Evolutionary conservation across 805 yeast genomes (phyloP).

Genomic region (Candida ulmi): DNA sequence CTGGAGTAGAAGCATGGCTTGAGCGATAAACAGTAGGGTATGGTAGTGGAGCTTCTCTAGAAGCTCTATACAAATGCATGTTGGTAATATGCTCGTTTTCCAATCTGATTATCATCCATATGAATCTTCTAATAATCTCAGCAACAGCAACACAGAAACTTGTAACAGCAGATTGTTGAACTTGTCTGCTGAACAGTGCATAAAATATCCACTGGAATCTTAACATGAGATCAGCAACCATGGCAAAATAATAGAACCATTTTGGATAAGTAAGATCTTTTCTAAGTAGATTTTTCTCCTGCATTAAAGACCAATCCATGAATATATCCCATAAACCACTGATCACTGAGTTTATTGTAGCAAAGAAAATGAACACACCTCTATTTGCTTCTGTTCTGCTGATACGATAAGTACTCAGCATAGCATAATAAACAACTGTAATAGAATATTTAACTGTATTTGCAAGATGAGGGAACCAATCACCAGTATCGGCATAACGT

Average conservation of each 20-base stretch:
- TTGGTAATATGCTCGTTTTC: conserved; percentile 96
- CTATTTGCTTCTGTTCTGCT: conserved; percentile 32
- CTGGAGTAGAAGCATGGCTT: conserved; percentile 20
- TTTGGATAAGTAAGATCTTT: conserved; percentile 64
- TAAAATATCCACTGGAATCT: conserved; percentile 93
- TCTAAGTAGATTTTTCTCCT: conserved; percentile 57
- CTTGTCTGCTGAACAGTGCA: conserved; percentile 66
- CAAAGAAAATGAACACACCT: conserved; percentile 66
- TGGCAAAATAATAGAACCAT: conserved; percentile 66
- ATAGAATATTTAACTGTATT: conserved; percentile 75
- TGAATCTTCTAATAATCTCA: conserved; percentile 74
- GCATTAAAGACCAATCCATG: conserved; percentile 94
- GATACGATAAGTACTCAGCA: conserved; percentile 76
- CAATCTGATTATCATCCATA: conserved; percentile 90
- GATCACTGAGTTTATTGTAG: conserved; percentile 63
- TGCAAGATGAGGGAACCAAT: conserved; percentile 93
- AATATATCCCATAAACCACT: conserved; percentile 82
- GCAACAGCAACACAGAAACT: conserved; percentile 80
- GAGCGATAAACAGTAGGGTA: conserved; percentile 42
- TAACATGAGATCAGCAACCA: conserved; percentile 63
- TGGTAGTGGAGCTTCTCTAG: conserved; percentile 83
- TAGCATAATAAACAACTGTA: conserved; percentile 61
- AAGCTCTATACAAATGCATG: conserved; percentile 78
- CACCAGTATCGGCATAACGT: conserved; percentile 90
- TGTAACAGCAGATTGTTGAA: conserved; percentile 84